Base-by-base conservation (phyloP, 1,284 basidiomycete genomes). In the Meripilus lineatus region DNA sequence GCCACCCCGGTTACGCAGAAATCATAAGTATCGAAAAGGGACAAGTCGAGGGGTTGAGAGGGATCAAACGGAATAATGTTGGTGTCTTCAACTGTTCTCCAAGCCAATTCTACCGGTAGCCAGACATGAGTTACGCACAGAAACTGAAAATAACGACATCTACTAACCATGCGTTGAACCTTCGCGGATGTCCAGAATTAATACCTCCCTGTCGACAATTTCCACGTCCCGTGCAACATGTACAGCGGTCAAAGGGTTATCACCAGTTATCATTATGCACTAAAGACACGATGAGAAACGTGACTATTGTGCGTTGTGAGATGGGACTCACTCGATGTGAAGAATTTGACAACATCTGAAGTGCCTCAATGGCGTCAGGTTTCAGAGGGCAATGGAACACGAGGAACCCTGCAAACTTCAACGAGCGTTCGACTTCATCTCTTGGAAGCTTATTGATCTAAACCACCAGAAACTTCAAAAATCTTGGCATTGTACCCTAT, bases 211-310 rank as follows among this genome's bases (percentile, higher is more conserved):
- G 59, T 97, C 93, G 10, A 97, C 86, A 53, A 97, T 97, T 57
- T 97, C 93, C 6, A 97, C 94, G 57, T 94, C 91, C 25, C 79
- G 79, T 17, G 94, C 93, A 34, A 97, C 93, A 62, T 97, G 93
- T 1, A 89, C 84, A 14, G 93, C 93, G 0, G 94, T 97, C 45
- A 97, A 69, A 13, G 93, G 94, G 64, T 97, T 97, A 65, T 97
- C 93, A 35, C 93, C 93, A 37, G 93, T 97, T 52, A 97, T 97
- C 93, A 97, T 97, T 50, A 97, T 76, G 62, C 94, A 96, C 90
- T 89, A 39, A 3, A 46, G 32, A 40, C 7, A 13, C n/a, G 26
- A 46, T 32, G 50, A 44, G 33, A 34, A 40, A 5, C n/a, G 15
- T 11, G 17, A 8, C 5, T 25, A 4, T 17, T n/a, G n/a, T 14